Evolutionary conservation across 345 rosid species (phyloP), one percentile per base, ranked within the genome.

Genomic region (Anastatica hierochuntica): DNA sequence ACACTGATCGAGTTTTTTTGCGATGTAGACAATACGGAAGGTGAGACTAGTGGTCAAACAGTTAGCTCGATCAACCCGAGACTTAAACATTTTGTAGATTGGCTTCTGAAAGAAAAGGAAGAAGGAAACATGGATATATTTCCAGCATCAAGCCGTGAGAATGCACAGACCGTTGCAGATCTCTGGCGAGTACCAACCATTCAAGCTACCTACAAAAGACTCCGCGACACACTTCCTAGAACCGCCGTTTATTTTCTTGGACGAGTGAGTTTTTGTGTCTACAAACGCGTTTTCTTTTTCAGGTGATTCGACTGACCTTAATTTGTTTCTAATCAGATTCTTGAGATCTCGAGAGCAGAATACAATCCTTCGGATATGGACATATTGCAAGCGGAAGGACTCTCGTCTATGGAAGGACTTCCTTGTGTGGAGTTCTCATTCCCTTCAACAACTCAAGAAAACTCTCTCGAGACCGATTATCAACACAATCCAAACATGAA

Each of bases 351-450:
- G 29, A 84, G 67, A 70, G 37, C 77, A 56, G 82, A 74, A 52
- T 92, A 84, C 24, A 74, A 71, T 59, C 96, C 96, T 37, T 78
- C 94, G 17, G 84, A 92, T 14, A 71, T 74, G 77, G 98, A 92
- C 71, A 78, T 87, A 62, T 60, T 92, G 62, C 81, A 84, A 56
- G 78, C 90, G 23, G 90, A 92, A 63, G 95, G 95, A 58, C 69
- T 79, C 10, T 44, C 82, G 18, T 67, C 85, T 43, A 77, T 83
- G 65, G 81, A 76, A 10, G 79, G 94, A 42, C 83, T 81, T 54
- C 80, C 82, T 18, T 68, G 49, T 78, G 78, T 81, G 75, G 95
- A 84, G 13, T 92, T 84, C 77, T 76, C 88, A 39, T 83, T 76
- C 70, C 88, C 88, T 23, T 39, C 43, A 38, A 18, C 64, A 44